phyloP scores from a whole-genome alignment of 2,329 filamentous ascomycete species.

The Alternaria viburni region DNA sequence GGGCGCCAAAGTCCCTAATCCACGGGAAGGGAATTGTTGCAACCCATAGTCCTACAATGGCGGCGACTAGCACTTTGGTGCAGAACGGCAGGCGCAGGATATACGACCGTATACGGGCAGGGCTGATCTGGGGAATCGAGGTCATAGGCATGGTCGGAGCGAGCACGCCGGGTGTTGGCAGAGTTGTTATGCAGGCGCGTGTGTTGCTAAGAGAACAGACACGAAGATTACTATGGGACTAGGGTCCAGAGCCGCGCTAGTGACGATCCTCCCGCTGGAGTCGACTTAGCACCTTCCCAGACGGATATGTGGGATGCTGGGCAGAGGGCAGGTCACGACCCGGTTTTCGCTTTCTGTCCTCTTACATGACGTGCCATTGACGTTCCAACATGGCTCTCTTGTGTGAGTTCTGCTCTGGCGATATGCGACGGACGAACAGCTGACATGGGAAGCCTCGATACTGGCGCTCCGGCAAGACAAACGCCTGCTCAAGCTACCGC shows the following conservation, averaged over 20 bases:
- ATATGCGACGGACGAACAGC: neutral
- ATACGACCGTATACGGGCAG: constrained; percentile 78
- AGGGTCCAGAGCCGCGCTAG: constrained; percentile 23
- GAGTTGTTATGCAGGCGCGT: constrained; percentile 19
- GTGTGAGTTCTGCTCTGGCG: constrained; percentile 27
- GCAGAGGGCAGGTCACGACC: constrained; percentile 18
- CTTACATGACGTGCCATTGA: constrained; percentile 13
- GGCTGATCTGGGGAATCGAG: constrained; percentile 68
- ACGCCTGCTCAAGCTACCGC: constrained; percentile 80
- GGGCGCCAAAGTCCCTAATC: constrained; percentile 77
- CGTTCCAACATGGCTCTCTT: constrained; percentile 43
- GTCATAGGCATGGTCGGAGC: constrained; percentile 41
- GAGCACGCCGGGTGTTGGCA: constrained; percentile 14
- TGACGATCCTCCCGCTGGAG: constrained; percentile 19
- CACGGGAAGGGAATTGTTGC: constrained; percentile 72
- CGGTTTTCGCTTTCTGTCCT: constrained; percentile 4
- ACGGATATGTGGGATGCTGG: constrained; percentile 20
- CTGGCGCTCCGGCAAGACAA: constrained; percentile 79
- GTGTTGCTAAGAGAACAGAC: constrained; percentile 7
- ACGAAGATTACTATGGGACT: constrained; percentile 14
- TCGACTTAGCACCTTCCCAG: constrained; percentile 16
- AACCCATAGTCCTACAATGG: constrained; percentile 74
- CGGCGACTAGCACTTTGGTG: constrained; percentile 72
- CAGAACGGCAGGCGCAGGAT: constrained; percentile 85
- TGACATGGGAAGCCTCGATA: constrained; percentile 57